Evolutionary conservation across 805 yeast genomes (phyloP), one percentile per base, ranked within the genome.

Genomic region (Ogataea nitratoaversa): DNA sequence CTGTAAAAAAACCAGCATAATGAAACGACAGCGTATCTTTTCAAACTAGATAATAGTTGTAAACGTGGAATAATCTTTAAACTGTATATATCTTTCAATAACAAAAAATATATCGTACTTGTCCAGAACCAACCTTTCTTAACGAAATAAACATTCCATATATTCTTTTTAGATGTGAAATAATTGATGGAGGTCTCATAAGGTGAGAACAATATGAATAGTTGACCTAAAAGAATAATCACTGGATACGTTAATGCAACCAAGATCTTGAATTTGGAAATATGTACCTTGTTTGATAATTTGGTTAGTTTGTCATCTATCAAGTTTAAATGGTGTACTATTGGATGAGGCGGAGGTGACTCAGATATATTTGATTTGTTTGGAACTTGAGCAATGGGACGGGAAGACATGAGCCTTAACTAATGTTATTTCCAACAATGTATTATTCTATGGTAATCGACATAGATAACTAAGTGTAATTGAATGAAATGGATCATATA

Each of bases 101-200:
- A 34, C 16, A 52, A 37, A 8, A 43, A 25, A 32, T 64, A 71
- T 3, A 71, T 70, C 4, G 73, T 5, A 0, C 78, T 60, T 1
- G 95, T 89, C 98, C 97, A 93, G 13, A 78, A 70, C 98, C 98
- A 93, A 2, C 97, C 98, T 19, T 71, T 72, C 54, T 91, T 93
- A 29, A 91, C 96, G 57, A 93, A 86, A 6, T 73, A 34, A 17
- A 71, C 72, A 60, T 91, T 91, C 44, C 90, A 56, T 14, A 88
- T 24, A 56, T 87, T 88, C 37, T 74, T 71, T 63, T 86, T 88
- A 41, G 79, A 68, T 37, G 75, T 73, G 59, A 69, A 74, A 60
- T 72, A 74, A 48, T 71, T 68, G 61, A 68, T 59, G 22, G 72
- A 67, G 42, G 68, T 70, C 37, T 71, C 79, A 14, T 56, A 43